phyloP scores from a whole-genome alignment of 2,329 filamentous ascomycete genomes.

The Alternaria conjuncta region DNA sequence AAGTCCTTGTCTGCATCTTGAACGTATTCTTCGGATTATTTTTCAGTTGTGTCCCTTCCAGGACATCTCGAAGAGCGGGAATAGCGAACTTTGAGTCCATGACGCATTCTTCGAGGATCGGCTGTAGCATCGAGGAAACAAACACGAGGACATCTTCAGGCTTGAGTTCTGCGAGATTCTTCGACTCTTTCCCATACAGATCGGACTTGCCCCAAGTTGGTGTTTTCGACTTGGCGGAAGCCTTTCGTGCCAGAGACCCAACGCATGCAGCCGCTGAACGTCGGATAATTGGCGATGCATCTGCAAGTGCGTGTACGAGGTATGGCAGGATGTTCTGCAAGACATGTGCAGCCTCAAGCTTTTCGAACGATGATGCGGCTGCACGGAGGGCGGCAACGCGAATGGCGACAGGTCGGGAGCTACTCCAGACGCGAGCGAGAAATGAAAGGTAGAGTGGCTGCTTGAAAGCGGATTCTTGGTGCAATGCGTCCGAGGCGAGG shows the following conservation, averaged over 20 bases:
- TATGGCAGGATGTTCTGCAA: slow-evolving; percentile 86
- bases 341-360: slow-evolving; percentile 60
- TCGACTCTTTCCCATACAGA: slow-evolving; percentile 66
- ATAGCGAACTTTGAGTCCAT: slow-evolving; percentile 77
- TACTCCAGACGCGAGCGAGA: slow-evolving; percentile 76
- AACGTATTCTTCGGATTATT: slow-evolving; percentile 43
- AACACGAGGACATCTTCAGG: slow-evolving; percentile 55
- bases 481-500: slow-evolving; percentile 62
- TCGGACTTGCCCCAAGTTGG: slow-evolving; percentile 31
- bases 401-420: slow-evolving; percentile 71
- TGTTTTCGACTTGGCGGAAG: slow-evolving; percentile 15
- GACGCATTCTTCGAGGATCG: slow-evolving; percentile 82
- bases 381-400: slow-evolving; percentile 73
- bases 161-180: slow-evolving; percentile 66
- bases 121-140: slow-evolving; percentile 74
- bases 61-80: slow-evolving; percentile 64
- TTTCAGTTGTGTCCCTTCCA: slow-evolving; percentile 62
- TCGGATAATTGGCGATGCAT: slow-evolving; percentile 77
- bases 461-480: slow-evolving; percentile 61
- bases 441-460: slow-evolving; percentile 76
- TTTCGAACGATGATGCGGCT: slow-evolving; percentile 39
- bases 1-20: slow-evolving; percentile 68
- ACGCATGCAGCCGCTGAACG: slow-evolving; percentile 75
- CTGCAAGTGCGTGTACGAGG: slow-evolving; percentile 73
- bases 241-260: slow-evolving; percentile 28